Evolutionary conservation across 345 rosid species (phyloP).

Genomic region (Fremontodendron californicum): DNA sequence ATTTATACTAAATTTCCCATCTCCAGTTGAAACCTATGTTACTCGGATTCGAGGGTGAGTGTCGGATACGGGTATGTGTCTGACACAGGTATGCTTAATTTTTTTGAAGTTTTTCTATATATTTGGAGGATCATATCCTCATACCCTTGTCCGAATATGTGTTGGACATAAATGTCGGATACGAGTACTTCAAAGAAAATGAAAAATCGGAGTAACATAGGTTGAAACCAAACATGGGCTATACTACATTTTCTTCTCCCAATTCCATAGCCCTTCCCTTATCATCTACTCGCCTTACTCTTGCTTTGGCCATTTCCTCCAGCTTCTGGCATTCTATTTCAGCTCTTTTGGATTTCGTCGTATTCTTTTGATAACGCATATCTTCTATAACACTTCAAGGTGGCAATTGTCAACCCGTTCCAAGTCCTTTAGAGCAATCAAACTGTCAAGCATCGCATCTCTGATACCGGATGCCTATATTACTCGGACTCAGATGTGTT

Average conservation of each 20-base stretch:
- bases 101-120: too few species aligned
- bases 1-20: conserved; percentile 70
- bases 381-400: conserved; percentile 71
- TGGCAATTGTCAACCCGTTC: conserved; percentile 74
- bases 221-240: conserved; percentile 82
- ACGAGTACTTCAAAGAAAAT: too few species aligned
- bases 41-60: too few species aligned
- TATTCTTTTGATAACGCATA: conserved; percentile 59
- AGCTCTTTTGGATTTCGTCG: conserved; percentile 57
- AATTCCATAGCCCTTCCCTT: conserved; percentile 90
- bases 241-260: conserved; percentile 96
- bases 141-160: too few species aligned
- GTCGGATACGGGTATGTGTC: too few species aligned
- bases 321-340: conserved; percentile 79
- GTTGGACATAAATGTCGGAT: too few species aligned
- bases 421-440: conserved; percentile 76
- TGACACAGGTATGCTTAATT: too few species aligned
- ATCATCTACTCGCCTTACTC: conserved; percentile 75
- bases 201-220: too few species aligned
- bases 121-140: too few species aligned
- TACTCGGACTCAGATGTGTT: too few species aligned
- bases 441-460: conserved; percentile 83
- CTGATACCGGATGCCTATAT: conserved; percentile 95
- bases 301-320: too few species aligned
- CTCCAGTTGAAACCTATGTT: too few species aligned